phyloP scores from a whole-genome alignment of 495 filamentous ascomycete genomes.

The Cercophora sp. region DNA sequence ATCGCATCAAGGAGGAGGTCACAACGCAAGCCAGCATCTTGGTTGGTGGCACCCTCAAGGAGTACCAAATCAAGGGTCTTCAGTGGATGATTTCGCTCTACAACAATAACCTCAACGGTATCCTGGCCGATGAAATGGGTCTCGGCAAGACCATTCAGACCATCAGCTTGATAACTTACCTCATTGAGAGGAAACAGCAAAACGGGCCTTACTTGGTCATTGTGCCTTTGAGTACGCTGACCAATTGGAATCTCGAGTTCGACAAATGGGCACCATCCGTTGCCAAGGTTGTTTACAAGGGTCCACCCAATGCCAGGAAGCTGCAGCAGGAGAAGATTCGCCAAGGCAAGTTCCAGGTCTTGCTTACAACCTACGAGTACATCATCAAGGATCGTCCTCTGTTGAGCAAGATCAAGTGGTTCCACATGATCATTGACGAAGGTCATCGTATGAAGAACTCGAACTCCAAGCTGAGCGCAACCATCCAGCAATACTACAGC shows the following conservation, averaged over 20 bases:
- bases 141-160: constrained; percentile 99
- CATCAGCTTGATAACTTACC: constrained; percentile 93
- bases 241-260: constrained; percentile 98
- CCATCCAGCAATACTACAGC: constrained; percentile 88
- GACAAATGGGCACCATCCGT: constrained; percentile 97
- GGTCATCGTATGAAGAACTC: constrained; percentile 99
- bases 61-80: constrained; percentile 95
- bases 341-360: constrained; percentile 90
- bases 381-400: constrained; percentile 98
- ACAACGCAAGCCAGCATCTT: constrained; percentile 76
- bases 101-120: constrained; percentile 99
- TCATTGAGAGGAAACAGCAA: constrained; percentile 93
- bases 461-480: constrained; percentile 93
- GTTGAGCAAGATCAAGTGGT: constrained; percentile 95
- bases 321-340: constrained; percentile 89
- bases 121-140: constrained; percentile 98
- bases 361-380: constrained; percentile 97
- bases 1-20: constrained; percentile 90
- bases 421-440: constrained; percentile 99
- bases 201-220: constrained; percentile 94
- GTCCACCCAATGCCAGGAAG: constrained; percentile 83
- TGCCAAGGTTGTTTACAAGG: constrained; percentile 89
- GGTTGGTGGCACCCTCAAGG: constrained; percentile 87
- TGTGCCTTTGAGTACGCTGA: constrained; percentile 91
- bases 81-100: constrained; percentile 99